These are phyloP conservation scores for Psilocybe sp. DNA, from an alignment of 768 basidiomycete genomes.

Conservation along the genomic window DNA sequence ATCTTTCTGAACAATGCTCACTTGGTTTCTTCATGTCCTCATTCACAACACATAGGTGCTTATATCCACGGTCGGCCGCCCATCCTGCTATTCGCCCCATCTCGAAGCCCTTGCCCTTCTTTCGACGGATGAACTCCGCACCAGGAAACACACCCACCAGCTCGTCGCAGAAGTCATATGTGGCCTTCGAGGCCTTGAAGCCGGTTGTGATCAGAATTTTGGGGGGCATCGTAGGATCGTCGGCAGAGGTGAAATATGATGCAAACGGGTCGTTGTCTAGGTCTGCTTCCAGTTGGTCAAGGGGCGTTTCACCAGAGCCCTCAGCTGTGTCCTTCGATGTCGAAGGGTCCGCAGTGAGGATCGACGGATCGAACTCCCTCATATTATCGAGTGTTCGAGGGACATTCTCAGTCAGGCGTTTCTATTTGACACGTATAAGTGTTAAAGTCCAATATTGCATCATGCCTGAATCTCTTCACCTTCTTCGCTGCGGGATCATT, in stretches of 20 bases:
- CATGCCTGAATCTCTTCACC: conserved; percentile 36
- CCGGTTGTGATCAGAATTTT: conserved; percentile 92
- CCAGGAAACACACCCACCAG: conserved; percentile 88
- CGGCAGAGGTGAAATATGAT: conserved; percentile 66
- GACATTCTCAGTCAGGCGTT: conserved; percentile 80
- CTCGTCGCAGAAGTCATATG: conserved; percentile 93
- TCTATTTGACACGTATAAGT: conserved; percentile 37
- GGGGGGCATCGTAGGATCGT: conserved; percentile 71
- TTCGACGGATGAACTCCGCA: conserved; percentile 82
- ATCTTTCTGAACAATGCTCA: conserved; percentile 37
- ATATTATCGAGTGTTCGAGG: conserved; percentile 93
- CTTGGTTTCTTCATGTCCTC: conserved; percentile 95
- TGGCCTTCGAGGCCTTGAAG: conserved; percentile 80
- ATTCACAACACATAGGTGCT: conserved; percentile 88
- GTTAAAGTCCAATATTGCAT: background rate
- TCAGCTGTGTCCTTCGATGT: conserved; percentile 23
- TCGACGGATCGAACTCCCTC: conserved; percentile 77
- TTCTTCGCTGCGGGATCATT: conserved; percentile 76
- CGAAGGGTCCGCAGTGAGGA: conserved; percentile 55
- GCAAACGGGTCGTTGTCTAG: conserved; percentile 76
- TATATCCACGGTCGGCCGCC: conserved; percentile 87
- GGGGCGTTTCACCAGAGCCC: conserved; percentile 20
- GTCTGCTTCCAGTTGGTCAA: conserved; percentile 63
- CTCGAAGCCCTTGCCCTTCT: conserved; percentile 89
- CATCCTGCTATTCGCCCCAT: conserved; percentile 89